These are phyloP conservation scores for Deinandra increscens DNA, from an alignment of 129 eudicot genomes.

Conservation along the genomic window DNA sequence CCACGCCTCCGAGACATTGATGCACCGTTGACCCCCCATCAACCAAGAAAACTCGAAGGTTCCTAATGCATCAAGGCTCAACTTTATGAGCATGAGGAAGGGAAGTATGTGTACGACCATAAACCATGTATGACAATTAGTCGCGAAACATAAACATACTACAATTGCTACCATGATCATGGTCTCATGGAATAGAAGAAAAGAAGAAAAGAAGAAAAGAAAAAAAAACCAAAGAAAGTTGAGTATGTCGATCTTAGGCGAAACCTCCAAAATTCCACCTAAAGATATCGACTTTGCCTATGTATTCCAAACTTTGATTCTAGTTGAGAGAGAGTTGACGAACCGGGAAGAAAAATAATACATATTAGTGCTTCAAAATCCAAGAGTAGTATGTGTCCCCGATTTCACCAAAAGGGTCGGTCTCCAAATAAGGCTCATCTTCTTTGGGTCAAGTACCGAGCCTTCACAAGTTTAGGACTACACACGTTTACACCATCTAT, in stretches of 20 bases:
- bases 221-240: slow-evolving; percentile 22
- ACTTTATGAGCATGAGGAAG: not conserved
- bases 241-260: slow-evolving; percentile 9
- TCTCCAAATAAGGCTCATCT: slow-evolving; percentile 22
- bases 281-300: slow-evolving; percentile 12
- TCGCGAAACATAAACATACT: slow-evolving; percentile 1
- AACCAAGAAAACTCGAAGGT: not conserved
- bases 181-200: not conserved
- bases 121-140: slow-evolving; percentile 21
- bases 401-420: not conserved
- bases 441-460: slow-evolving; percentile 24
- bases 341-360: not conserved
- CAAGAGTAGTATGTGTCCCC: not conserved
- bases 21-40: not conserved
- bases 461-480: slow-evolving; percentile 18
- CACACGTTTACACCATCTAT: slow-evolving; percentile 6
- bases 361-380: slow-evolving; percentile 5
- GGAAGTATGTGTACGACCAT: slow-evolving; percentile 1
- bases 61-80: not conserved
- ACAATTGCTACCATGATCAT: slow-evolving; percentile 11
- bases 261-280: slow-evolving; percentile 19
- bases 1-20: slow-evolving; percentile 1
- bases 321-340: slow-evolving; percentile 1
- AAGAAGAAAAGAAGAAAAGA: slow-evolving; percentile 10
- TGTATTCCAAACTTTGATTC: slow-evolving; percentile 17